These are phyloP conservation scores for Termitomyces sp. DNA, from an alignment of 1,284 basidiomycete species.

Conservation along the genomic window DNA sequence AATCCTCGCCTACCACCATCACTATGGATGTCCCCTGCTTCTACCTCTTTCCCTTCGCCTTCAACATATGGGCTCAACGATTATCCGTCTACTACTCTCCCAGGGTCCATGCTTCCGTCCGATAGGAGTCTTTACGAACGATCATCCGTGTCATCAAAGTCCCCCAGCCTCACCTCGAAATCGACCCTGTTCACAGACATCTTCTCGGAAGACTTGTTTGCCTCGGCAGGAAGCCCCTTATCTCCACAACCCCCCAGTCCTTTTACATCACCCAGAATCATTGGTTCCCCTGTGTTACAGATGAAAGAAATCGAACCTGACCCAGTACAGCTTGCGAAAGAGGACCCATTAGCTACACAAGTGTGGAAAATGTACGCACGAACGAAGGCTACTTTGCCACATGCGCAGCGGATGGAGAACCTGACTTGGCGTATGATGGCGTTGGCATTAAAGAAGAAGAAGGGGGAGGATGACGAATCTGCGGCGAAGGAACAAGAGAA, in stretches of 20 bases:
- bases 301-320: slow-evolving; percentile 39
- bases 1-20: slow-evolving; percentile 60
- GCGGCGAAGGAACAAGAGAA: slow-evolving; percentile 20
- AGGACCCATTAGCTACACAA: slow-evolving; percentile 91
- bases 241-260: slow-evolving; percentile 41
- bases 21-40: slow-evolving; percentile 75
- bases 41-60: slow-evolving; percentile 33
- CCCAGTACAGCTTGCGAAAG: slow-evolving; percentile 62
- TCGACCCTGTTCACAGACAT: slow-evolving; percentile 65
- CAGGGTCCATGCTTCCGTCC: slow-evolving; percentile 26
- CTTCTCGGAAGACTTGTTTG: slow-evolving; percentile 65
- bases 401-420: slow-evolving; percentile 96
- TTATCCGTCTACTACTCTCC: slow-evolving; percentile 28
- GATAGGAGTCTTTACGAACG: slow-evolving; percentile 30
- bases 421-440: slow-evolving; percentile 99
- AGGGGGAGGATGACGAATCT: slow-evolving; percentile 57
- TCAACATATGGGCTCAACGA: slow-evolving; percentile 23
- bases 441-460: slow-evolving; percentile 84
- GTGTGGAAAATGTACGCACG: slow-evolving; percentile 97
- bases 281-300: slow-evolving; percentile 65
- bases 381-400: slow-evolving; percentile 82
- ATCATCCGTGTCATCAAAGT: slow-evolving; percentile 33
- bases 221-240: slow-evolving; percentile 32
- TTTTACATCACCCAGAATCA: slow-evolving; percentile 57
- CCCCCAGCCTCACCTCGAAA: slow-evolving; percentile 43